phyloP scores from a whole-genome alignment of 2,329 filamentous ascomycete genomes.

The Sodiomyces alkalinus region DNA sequence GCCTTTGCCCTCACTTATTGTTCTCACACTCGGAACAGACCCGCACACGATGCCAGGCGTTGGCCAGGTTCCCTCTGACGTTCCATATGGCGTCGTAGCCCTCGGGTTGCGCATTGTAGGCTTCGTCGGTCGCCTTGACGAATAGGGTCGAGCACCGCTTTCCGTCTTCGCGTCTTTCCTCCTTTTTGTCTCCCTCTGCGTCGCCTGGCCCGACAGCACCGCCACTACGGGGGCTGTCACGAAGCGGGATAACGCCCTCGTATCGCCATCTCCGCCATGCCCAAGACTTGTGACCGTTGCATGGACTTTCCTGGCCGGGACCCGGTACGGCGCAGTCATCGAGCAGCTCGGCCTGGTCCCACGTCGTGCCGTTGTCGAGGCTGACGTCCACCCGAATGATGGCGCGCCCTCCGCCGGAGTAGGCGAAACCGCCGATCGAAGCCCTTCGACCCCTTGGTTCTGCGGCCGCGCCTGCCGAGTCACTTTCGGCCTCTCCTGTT shows the following conservation, averaged over 20 bases:
- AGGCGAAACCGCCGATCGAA: slow-evolving; percentile 46
- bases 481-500: no score
- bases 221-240: slow-evolving; percentile 3
- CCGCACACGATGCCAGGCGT: slow-evolving; percentile 48
- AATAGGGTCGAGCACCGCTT: slow-evolving; percentile 34
- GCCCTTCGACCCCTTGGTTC: slow-evolving; percentile 10
- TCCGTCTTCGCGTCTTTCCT: slow-evolving; percentile 10
- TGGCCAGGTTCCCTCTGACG: slow-evolving; percentile 47
- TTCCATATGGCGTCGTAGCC: slow-evolving; percentile 46
- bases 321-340: slow-evolving; percentile 25
- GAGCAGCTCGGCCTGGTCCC: slow-evolving; percentile 47
- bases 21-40: slow-evolving; percentile 16
- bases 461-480: no score
- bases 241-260: slow-evolving; percentile 26
- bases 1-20: not conserved
- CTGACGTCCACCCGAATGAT: slow-evolving; percentile 55
- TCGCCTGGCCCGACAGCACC: not conserved
- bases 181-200: slow-evolving; percentile 3
- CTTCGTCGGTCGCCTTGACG: slow-evolving; percentile 51
- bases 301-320: slow-evolving; percentile 16
- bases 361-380: slow-evolving; percentile 45
- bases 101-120: slow-evolving; percentile 53
- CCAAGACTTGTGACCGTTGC: slow-evolving; percentile 37
- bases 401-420: slow-evolving; percentile 49
- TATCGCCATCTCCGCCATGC: slow-evolving; percentile 51